phyloP scores from a whole-genome alignment of 169 alveolate genomes.

The Plasmodium knowlesi region DNA sequence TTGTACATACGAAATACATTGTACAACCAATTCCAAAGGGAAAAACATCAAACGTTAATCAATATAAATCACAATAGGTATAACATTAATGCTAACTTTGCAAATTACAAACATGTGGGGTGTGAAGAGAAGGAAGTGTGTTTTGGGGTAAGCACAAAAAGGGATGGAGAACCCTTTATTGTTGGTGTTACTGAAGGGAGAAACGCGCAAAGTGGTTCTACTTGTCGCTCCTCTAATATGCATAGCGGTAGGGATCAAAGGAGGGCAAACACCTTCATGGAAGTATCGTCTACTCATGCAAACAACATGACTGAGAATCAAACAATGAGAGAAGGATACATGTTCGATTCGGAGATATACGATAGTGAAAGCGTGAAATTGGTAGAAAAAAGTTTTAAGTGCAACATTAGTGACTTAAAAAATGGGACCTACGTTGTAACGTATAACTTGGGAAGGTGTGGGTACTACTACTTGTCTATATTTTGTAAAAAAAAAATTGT shows the following conservation, averaged over 20 bases:
- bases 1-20: slow-evolving; percentile 25
- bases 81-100: slow-evolving; percentile 56
- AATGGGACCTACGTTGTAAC: slow-evolving; percentile 70
- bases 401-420: slow-evolving; percentile 41
- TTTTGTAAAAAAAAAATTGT: slow-evolving; percentile 39
- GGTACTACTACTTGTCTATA: slow-evolving; percentile 48
- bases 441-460: slow-evolving; percentile 27
- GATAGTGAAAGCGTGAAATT: slow-evolving; percentile 24
- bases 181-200: not conserved
- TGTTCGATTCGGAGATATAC: not conserved
- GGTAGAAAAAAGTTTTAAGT: slow-evolving; percentile 15
- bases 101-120: slow-evolving; percentile 58
- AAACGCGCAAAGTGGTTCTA: not conserved
- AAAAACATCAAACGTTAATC: slow-evolving; percentile 37
- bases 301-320: slow-evolving; percentile 12
- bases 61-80: slow-evolving; percentile 31
- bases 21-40: slow-evolving; percentile 7
- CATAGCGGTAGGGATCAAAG: not conserved
- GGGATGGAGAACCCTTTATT: not conserved
- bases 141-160: not conserved
- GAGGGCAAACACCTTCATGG: not conserved
- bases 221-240: not conserved
- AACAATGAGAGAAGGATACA: slow-evolving; percentile 41
- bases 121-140: not conserved
- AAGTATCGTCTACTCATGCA: not conserved